A percentile compares a stretch with the other conserved stretches of the same genome.
Evolutionary conservation across 768 basidiomycete genomes (phyloP).

Genomic region (Trametes coccinea): DNA sequence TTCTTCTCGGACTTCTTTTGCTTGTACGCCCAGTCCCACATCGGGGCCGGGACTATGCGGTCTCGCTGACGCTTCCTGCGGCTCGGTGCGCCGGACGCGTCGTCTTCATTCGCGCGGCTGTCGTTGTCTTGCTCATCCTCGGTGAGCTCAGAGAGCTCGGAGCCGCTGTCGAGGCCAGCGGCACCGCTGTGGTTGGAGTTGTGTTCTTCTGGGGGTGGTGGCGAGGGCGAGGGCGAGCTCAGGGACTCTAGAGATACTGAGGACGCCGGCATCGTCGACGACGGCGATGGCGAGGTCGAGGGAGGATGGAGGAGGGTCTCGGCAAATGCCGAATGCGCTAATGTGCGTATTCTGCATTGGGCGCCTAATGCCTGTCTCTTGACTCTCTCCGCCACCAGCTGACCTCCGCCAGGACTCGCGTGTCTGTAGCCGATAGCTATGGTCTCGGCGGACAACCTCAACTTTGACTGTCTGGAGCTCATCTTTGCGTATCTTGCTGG

Average conservation of each 20-base stretch:
- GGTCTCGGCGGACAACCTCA: constrained; percentile 67
- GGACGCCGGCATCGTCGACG: constrained; percentile 48
- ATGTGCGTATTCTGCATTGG: neutral
- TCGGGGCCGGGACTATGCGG: constrained; percentile 72
- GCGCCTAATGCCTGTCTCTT: neutral
- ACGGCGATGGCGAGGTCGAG: constrained; percentile 24
- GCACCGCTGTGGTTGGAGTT: constrained; percentile 34
- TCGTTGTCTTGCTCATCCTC: constrained; percentile 71
- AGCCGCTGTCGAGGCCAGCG: constrained; percentile 59
- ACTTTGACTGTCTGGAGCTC: constrained; percentile 73
- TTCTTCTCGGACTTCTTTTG: constrained; percentile 33
- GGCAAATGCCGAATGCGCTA: constrained; percentile 12
- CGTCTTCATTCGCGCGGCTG: constrained; percentile 32
- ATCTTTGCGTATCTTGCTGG: constrained; percentile 56
- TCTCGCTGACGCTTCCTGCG: constrained; percentile 40
- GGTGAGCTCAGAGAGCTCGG: constrained; percentile 82
- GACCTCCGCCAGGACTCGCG: no score
- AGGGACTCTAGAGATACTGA: constrained; percentile 64
- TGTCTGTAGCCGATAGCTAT: constrained; percentile 33
- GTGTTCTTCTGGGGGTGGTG: constrained; percentile 38
- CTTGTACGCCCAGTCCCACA: constrained; percentile 85
- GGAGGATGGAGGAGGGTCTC: neutral
- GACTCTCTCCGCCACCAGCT: no score
- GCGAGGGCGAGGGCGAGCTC: constrained; percentile 69
- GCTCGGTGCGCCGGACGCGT: constrained; percentile 17